These are phyloP conservation scores for Fusarium oxysporum DNA, from an alignment of 2,329 filamentous ascomycete genomes.

Conservation along the genomic window DNA sequence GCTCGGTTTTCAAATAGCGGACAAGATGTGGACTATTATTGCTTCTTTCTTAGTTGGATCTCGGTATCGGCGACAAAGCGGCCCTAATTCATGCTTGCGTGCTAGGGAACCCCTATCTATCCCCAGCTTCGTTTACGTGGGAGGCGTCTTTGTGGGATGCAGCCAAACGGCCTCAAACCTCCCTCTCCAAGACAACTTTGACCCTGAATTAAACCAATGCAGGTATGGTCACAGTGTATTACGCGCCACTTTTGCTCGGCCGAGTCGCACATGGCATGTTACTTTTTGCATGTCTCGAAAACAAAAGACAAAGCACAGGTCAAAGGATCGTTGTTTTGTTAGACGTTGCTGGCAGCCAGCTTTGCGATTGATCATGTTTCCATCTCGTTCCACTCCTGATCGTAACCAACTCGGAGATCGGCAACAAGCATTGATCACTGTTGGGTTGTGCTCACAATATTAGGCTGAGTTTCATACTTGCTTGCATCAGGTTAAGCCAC, in stretches of 20 bases:
- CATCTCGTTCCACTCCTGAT: conserved; percentile 4
- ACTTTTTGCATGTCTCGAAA: neutral
- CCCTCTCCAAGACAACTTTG: neutral
- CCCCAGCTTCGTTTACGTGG: neutral
- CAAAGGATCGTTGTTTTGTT: neutral
- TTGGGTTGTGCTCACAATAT: conserved; percentile 7
- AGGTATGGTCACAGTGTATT: neutral
- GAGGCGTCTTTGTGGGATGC: conserved; percentile 21
- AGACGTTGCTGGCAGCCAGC: neutral
- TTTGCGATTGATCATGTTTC: conserved; percentile 2
- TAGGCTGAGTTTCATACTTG: conserved; percentile 8
- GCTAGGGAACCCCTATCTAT: conserved; percentile 4
- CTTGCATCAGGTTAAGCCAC: neutral
- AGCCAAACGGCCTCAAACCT: conserved; percentile 17
- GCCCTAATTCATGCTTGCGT: conserved; percentile 13
- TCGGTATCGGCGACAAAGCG: conserved; percentile 5
- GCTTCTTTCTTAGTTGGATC: conserved; percentile 5
- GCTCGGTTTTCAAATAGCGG: neutral
- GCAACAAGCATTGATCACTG: conserved; percentile 19
- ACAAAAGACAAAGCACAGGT: neutral
- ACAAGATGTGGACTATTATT: neutral
- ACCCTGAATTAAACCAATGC: conserved; percentile 10
- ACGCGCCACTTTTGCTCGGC: conserved; percentile 14
- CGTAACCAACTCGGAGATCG: conserved; percentile 21
- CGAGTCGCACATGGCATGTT: conserved; percentile 8